Base-by-base conservation (phyloP, 768 basidiomycete species). In the Epithele typhae region DNA sequence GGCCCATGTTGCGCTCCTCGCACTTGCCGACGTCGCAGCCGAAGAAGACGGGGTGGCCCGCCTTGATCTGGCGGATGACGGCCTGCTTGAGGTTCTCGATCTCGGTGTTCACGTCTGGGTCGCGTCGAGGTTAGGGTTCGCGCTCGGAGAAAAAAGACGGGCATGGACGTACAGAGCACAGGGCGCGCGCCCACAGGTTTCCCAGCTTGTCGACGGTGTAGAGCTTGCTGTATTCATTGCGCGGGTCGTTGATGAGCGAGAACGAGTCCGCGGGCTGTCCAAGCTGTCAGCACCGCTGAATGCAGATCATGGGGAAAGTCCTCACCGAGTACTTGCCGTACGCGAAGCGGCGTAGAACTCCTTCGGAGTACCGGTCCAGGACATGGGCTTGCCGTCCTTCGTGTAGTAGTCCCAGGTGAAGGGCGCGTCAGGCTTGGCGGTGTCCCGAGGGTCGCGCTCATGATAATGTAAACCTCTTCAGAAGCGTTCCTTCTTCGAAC, bases 21-120 rank as follows among this genome's bases (percentile, higher is more conserved):
- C 81, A 89, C 61, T 96, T 80, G 27, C 92, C 93, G 37, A 96
- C 92, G 61, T 98, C 95, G 62, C 94, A 96, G 0, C 93, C 95
- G 61, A 97, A 97, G 78, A 95, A 96, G 37, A 94, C 85, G 4
- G 93, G 87, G 32, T 84, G 81, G 33, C 90, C 87, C 21, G 87
- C 86, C 66, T 91, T 91, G 71, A 95, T 79, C 64, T 86, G 74
- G 74, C 83, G 84, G 47, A 97, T 80, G 14, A 95, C 82, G 10
- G 79, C 81, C 11, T 77, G 70, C 73, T 95, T 96, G 61, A 98
- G 75, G 34, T 81, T 81, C 41, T 84, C 78, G 52, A 82, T 81
- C 55, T 87, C 78, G 1, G 92, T 92, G 70, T 95, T 96, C 46
- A 94, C 92, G 59, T 96, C 92, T 52, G 48, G 5, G 7, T 43